Percentiles rank a stretch among this genome's conserved stretches.
phyloP scores from a whole-genome alignment of 305 asterid species.

The Fraxinus floribunda region DNA sequence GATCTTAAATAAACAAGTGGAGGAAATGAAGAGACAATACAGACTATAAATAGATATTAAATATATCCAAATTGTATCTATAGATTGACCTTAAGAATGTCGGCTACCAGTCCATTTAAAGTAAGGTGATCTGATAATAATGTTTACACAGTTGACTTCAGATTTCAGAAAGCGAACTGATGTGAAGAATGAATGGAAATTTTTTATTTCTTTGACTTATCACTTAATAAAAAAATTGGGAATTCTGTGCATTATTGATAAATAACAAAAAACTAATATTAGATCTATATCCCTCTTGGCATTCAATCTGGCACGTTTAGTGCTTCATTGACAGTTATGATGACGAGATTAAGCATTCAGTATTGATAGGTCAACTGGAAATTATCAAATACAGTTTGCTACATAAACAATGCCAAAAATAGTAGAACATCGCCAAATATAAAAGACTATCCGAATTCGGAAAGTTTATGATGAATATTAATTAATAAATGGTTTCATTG shows the following conservation, averaged over 20 bases:
- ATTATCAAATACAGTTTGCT: background rate
- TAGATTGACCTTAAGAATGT: background rate
- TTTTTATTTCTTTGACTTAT: slow-evolving; percentile 5
- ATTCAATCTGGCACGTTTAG: background rate
- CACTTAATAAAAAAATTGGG: background rate
- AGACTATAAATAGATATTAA: background rate
- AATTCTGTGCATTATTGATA: background rate
- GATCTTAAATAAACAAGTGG: background rate
- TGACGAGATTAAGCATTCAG: background rate
- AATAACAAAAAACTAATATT: background rate
- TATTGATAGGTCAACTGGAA: slow-evolving; percentile 2
- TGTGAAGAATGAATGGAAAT: slow-evolving; percentile 15
- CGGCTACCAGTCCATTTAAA: slow-evolving; percentile 15
- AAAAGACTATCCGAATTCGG: background rate
- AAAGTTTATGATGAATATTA: background rate
- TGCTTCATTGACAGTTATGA: background rate
- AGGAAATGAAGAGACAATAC: background rate
- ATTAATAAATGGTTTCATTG: background rate
- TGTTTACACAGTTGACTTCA: slow-evolving; percentile 27
- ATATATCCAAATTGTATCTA: background rate
- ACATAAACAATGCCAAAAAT: background rate
- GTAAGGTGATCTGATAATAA: slow-evolving; percentile 21
- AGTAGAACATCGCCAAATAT: background rate
- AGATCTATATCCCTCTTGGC: slow-evolving; percentile 21
- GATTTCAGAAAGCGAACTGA: slow-evolving; percentile 27